Base-by-base conservation (phyloP, 306 rosid species). In the Canavalia gladiata region DNA sequence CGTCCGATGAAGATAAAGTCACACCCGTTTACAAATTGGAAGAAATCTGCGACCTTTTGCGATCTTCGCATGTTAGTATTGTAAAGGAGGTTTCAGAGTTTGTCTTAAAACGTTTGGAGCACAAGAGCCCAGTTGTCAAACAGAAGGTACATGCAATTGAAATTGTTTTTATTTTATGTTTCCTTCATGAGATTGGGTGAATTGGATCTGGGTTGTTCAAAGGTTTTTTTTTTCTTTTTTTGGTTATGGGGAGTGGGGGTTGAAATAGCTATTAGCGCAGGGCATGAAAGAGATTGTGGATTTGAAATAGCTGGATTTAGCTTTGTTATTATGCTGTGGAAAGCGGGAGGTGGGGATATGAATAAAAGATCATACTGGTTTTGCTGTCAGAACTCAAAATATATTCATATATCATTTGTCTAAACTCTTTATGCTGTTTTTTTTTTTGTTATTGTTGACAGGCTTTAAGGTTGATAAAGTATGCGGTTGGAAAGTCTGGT, bases 401-500 rank as follows among this genome's bases (percentile, higher is more conserved):
- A 33, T 47, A 77, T 45, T 41, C 60, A 25, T 68, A 7, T 54
- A 8, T 63, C n/a, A 54, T 72, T 41, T 79, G n/a, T 68, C 67
- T 76, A 73, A 70, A 5, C 64, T 33, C 13, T 6, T 42, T 72
- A 18, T 82, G 46, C 49, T 83, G 39, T 47, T 11, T 58, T 77
- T 74, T 12, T 72, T 7, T 4, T 74, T 46, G 37, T 76, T 30
- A 49, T 29, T 83, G 75, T 68, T 78, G 66, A 75, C 92, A 96
- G 98, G 94, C 97, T 77, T 84, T 96, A 45, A 91, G 99, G 79
- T 91, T 96, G 94, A 96, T 93, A 56, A 96, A 93, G 82, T 96
- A 96, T 74, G 74, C 85, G 0, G 94, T 96, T 85, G 98, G 90
- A 37, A 96, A 96, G 85, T 93, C 99, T 65, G 99, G 99, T 81